Conservation (phyloP, 306 rosid species). For the Sicyos edulis region DNA sequence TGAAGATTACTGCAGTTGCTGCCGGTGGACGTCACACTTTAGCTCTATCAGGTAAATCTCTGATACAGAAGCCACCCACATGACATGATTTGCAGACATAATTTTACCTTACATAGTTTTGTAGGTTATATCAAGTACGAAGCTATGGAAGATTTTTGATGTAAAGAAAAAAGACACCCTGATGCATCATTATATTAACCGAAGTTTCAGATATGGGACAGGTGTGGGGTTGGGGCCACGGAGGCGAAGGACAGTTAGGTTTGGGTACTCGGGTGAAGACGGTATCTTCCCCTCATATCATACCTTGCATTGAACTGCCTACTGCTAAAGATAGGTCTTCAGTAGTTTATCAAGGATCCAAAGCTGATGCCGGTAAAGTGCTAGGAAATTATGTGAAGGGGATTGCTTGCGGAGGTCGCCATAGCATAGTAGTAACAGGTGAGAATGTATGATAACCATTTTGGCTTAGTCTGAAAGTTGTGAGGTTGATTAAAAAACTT, state of each 20-base stretch:
- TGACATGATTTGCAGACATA: constrained; percentile 32
- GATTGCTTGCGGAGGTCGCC: constrained; percentile 95
- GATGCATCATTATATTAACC: constrained; percentile 76
- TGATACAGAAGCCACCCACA: constrained; percentile 22
- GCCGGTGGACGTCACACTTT: constrained; percentile 88
- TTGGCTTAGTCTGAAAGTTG: not conserved
- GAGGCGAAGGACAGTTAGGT: constrained; percentile 99
- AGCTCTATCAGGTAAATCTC: constrained; percentile 72
- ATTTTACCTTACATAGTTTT: constrained; percentile 60
- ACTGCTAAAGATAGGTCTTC: constrained; percentile 52
- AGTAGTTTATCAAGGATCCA: constrained; percentile 34
- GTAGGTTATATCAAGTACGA: constrained; percentile 76
- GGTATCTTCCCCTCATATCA: constrained; percentile 73
- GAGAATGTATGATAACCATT: constrained; percentile 21
- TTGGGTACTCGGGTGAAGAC: constrained; percentile 85
- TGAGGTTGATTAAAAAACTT: not conserved
- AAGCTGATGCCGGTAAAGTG: constrained; percentile 34
- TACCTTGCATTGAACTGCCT: constrained; percentile 58
- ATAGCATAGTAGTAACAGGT: constrained; percentile 80
- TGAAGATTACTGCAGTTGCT: constrained; percentile 62
- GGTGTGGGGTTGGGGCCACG: constrained; percentile 99
- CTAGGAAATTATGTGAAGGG: constrained; percentile 59
- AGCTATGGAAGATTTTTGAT: constrained; percentile 81
- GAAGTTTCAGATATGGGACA: constrained; percentile 98
- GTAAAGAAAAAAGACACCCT: constrained; percentile 63